These are phyloP conservation scores for Omphalotus olearius DNA, from an alignment of 1,284 basidiomycete species.

Conservation along the genomic window DNA sequence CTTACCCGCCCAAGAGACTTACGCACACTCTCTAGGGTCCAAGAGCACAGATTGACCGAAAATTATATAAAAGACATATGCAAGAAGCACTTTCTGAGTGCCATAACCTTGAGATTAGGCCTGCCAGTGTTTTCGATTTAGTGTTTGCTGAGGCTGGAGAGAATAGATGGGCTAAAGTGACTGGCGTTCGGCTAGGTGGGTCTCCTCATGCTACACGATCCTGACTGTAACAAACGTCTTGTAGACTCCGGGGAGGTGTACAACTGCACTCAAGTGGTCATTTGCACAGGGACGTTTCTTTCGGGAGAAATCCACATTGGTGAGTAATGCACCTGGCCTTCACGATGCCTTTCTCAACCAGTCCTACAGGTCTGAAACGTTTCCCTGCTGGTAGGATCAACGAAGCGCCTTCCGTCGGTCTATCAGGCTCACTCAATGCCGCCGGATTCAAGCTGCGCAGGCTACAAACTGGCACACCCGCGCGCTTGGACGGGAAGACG, in stretches of 20 bases:
- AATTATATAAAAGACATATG: conserved; percentile 79
- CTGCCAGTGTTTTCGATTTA: conserved; percentile 79
- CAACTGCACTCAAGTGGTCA: conserved; percentile 74
- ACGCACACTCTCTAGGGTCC: conserved; percentile 55
- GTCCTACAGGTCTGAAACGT: conserved; percentile 55
- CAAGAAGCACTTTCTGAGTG: conserved; percentile 64
- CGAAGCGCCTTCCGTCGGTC: conserved; percentile 68
- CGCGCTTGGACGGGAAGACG: conserved; percentile 65
- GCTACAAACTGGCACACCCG: conserved; percentile 88
- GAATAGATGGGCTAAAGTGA: conserved; percentile 47
- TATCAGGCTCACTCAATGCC: conserved; percentile 69
- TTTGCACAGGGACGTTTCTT: conserved; percentile 90
- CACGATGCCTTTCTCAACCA: neutral
- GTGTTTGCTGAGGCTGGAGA: conserved; percentile 43
- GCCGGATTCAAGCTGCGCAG: conserved; percentile 82
- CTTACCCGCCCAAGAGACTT: neutral
- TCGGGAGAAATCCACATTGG: conserved; percentile 89
- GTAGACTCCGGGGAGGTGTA: conserved; percentile 76
- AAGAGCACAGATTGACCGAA: conserved; percentile 83
- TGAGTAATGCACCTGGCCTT: conserved; percentile 22
- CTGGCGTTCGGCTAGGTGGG: conserved; percentile 71
- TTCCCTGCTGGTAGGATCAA: conserved; percentile 83
- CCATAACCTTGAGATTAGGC: conserved; percentile 63
- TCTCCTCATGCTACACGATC: neutral
- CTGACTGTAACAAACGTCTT: neutral